Conservation (phyloP, 306 rosid species). For the Prunus davidiana region DNA sequence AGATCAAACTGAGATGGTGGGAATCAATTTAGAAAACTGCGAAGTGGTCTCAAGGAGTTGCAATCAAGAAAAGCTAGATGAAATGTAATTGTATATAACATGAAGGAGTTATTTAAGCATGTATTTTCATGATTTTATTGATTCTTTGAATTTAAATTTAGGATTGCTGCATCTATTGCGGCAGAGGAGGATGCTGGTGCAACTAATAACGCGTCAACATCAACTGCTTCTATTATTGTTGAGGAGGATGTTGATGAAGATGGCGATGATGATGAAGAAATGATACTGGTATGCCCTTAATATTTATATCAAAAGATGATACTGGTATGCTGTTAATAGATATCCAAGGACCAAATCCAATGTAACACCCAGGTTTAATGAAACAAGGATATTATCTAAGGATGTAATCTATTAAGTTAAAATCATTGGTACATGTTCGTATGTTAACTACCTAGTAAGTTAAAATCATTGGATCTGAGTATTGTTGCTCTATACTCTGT, state of each 20-base stretch:
- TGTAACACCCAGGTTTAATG: too few relatives aligned
- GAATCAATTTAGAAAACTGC: slow-evolving; percentile 16
- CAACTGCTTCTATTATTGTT: slow-evolving; percentile 33
- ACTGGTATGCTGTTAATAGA: too few relatives aligned
- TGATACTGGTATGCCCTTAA: slow-evolving; percentile 54
- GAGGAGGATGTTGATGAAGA: slow-evolving; percentile 41
- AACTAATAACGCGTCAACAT: slow-evolving; percentile 32
- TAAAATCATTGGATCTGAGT: not conserved
- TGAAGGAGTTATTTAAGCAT: slow-evolving; percentile 8
- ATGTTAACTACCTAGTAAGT: not conserved
- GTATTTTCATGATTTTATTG: slow-evolving; percentile 25
- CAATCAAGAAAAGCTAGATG: slow-evolving; percentile 66
- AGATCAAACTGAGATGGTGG: slow-evolving; percentile 11
- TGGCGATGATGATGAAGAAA: slow-evolving; percentile 56
- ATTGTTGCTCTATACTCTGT: not conserved
- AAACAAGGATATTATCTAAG: too few relatives aligned
- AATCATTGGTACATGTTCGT: not conserved
- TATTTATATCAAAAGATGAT: not conserved
- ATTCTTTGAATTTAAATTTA: slow-evolving; percentile 31
- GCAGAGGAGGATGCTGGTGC: slow-evolving; percentile 59
- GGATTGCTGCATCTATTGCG: slow-evolving; percentile 85
- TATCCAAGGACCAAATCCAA: too few relatives aligned
- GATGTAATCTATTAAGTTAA: too few relatives aligned
- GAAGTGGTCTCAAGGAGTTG: slow-evolving; percentile 20
- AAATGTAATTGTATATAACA: slow-evolving; percentile 51